Conservation (phyloP, 1,284 basidiomycete species). For the Apiotrichum laibachii region DNA sequence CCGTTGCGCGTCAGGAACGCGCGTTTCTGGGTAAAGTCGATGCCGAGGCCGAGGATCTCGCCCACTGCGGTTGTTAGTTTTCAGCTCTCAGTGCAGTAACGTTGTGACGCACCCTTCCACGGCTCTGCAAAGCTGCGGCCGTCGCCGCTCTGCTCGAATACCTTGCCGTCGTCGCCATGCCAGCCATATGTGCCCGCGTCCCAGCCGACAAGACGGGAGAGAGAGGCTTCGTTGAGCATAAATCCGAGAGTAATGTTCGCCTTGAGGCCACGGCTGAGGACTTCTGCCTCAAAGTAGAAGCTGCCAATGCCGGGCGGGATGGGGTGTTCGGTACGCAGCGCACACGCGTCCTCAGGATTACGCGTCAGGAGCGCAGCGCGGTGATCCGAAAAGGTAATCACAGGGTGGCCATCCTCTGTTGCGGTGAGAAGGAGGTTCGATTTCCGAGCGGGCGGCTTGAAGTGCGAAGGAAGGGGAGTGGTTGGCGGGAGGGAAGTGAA, state of each 20-base stretch:
- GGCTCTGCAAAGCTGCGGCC: slow-evolving; percentile 65
- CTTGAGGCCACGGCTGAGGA: slow-evolving; percentile 58
- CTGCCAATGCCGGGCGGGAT: slow-evolving; percentile 80
- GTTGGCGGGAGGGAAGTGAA: slow-evolving; percentile 33
- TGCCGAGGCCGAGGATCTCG: slow-evolving; percentile 81
- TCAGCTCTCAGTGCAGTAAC: neutral
- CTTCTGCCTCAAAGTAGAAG: slow-evolving; percentile 85
- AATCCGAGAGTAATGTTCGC: slow-evolving; percentile 83
- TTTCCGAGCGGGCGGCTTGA: slow-evolving; percentile 5
- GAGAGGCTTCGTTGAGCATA: slow-evolving; percentile 57
- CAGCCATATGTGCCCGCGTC: slow-evolving; percentile 88
- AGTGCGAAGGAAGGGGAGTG: slow-evolving; percentile 12
- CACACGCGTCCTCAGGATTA: slow-evolving; percentile 71
- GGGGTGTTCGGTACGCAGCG: slow-evolving; percentile 68
- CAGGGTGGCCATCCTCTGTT: slow-evolving; percentile 13
- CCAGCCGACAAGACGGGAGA: slow-evolving; percentile 81
- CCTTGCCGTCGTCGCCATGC: slow-evolving; percentile 84
- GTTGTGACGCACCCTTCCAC: slow-evolving; percentile 36
- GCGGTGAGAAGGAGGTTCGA: slow-evolving; percentile 13
- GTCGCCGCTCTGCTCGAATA: slow-evolving; percentile 71
- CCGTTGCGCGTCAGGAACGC: slow-evolving; percentile 92
- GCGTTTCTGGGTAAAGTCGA: slow-evolving; percentile 74
- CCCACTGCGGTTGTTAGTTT: slow-evolving; percentile 57
- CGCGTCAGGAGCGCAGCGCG: slow-evolving; percentile 51
- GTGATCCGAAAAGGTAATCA: slow-evolving; percentile 35